These are phyloP conservation scores for Trifolium subterraneum DNA, from an alignment of 306 rosid species.

Conservation along the genomic window DNA sequence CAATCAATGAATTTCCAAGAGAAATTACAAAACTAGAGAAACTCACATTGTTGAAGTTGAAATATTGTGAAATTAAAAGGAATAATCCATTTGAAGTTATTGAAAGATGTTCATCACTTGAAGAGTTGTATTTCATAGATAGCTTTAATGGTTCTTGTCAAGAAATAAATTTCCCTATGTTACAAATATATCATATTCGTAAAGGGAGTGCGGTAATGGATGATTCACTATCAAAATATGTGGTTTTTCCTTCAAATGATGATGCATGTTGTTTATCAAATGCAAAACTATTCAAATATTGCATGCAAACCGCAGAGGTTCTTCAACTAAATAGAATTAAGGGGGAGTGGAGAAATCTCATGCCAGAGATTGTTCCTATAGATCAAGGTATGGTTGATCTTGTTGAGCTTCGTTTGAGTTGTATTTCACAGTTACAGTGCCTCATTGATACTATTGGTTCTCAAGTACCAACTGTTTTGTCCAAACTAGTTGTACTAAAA, in stretches of 20 bases:
- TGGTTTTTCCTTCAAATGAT: too few relatives aligned
- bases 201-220: too few relatives aligned
- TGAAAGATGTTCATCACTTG: neutral
- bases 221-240: too few relatives aligned
- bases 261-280: too few relatives aligned
- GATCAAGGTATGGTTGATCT: neutral
- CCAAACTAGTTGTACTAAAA: neutral
- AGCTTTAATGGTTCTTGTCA: neutral
- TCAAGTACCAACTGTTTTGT: neutral
- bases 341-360: neutral
- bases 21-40: too few relatives aligned
- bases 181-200: neutral
- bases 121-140: neutral
- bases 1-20: too few relatives aligned
- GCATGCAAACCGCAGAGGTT: too few relatives aligned
- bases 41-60: neutral
- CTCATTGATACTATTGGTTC: neutral
- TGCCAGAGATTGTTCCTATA: slow-evolving; percentile 7
- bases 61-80: neutral
- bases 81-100: too few relatives aligned
- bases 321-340: too few relatives aligned
- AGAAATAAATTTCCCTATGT: neutral
- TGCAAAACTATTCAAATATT: too few relatives aligned
- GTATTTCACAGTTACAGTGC: neutral
- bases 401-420: fast-evolving